These are phyloP conservation scores for Colletotrichum sp. DNA, from an alignment of 2,329 filamentous ascomycete species.

Conservation along the genomic window DNA sequence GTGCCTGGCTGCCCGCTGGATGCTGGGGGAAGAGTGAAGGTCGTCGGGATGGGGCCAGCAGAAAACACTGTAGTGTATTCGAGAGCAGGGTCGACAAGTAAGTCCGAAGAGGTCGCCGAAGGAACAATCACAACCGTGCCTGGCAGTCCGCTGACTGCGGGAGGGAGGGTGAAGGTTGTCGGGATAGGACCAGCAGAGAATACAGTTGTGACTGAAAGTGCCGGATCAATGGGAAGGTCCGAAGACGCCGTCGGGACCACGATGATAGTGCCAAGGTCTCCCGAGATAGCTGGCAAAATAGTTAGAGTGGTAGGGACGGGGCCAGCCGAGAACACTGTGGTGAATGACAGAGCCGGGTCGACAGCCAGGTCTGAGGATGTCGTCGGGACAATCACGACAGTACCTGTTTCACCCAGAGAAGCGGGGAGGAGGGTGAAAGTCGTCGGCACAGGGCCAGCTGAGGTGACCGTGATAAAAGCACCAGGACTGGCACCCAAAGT, in stretches of 20 bases:
- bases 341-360: not conserved
- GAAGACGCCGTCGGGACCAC: not conserved
- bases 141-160: not conserved
- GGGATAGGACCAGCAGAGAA: not conserved
- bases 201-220: not conserved
- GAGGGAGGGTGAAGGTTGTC: not conserved
- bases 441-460: not conserved
- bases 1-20: not conserved
- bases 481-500: not conserved
- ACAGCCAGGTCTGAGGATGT: not conserved
- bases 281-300: not conserved
- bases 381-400: not conserved
- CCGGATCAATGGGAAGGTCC: not conserved
- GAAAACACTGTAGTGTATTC: not conserved
- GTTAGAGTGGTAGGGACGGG: not conserved
- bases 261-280: not conserved
- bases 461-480: not conserved
- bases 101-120: not conserved
- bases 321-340: not conserved
- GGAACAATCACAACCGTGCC: not conserved
- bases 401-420: not conserved
- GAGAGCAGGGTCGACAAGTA: not conserved
- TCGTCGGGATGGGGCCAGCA: not conserved
- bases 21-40: not conserved
- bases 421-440: not conserved